Evolutionary conservation across 1,284 basidiomycete genomes (phyloP).

Genomic region (Boletus semigastroideus): DNA sequence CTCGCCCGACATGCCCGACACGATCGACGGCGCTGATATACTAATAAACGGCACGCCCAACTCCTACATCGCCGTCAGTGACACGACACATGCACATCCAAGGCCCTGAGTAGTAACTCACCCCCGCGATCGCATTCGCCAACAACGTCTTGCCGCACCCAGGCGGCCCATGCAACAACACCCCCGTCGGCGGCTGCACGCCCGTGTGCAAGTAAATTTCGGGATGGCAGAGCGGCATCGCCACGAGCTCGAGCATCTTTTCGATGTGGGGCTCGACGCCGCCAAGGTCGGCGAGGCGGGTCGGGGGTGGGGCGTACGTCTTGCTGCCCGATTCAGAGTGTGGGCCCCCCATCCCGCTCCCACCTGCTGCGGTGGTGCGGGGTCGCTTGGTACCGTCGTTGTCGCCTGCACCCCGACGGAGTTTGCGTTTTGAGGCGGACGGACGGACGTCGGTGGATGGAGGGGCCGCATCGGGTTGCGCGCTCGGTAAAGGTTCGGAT

Average conservation of each 20-base stretch:
- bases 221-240: conserved; percentile 92
- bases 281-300: conserved; percentile 82
- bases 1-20: conserved; percentile 97
- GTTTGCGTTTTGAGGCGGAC: conserved; percentile 53
- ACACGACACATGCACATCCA: conserved; percentile 1
- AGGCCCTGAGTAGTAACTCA: too few species aligned
- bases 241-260: conserved; percentile 93
- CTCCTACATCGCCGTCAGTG: conserved; percentile 52
- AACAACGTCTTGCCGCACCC: conserved; percentile 96
- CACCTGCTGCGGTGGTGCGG: conserved; percentile 35
- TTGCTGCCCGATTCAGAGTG: too few species aligned
- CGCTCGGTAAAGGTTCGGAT: conserved; percentile 15
- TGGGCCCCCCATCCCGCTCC: too few species aligned
- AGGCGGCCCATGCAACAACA: conserved; percentile 92
- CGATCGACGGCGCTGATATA: conserved; percentile 92
- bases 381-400: conserved; percentile 54
- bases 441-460: conserved; percentile 23
- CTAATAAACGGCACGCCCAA: conserved; percentile 90
- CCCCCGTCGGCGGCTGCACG: conserved; percentile 91
- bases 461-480: not conserved
- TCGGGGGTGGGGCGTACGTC: conserved; percentile 64
- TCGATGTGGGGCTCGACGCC: conserved; percentile 86
- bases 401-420: conserved; percentile 44
- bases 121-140: conserved; percentile 92
- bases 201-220: conserved; percentile 95